A percentile compares a stretch with the other conserved stretches of the same genome.
These are phyloP conservation scores for Speleostelium caveatum DNA, from an alignment of 78 protist genomes.

Conservation along the genomic window DNA sequence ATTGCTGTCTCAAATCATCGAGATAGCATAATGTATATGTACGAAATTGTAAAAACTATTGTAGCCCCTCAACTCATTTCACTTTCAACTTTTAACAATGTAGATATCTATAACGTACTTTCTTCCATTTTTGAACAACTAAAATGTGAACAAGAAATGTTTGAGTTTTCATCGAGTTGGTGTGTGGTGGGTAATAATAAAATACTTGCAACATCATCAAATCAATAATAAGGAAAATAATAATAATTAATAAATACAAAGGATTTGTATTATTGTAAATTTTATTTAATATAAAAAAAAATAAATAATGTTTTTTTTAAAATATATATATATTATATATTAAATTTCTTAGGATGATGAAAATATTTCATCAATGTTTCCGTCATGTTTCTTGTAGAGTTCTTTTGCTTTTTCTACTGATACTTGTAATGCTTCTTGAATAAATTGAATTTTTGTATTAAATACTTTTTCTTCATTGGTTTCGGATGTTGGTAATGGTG, in stretches of 20 bases:
- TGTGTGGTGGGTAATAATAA: no score
- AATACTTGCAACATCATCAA: no score
- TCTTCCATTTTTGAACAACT: slow-evolving; percentile 20
- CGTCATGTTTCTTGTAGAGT: not conserved
- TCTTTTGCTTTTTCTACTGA: slow-evolving; percentile 6
- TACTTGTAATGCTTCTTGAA: slow-evolving; percentile 27
- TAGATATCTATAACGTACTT: not conserved
- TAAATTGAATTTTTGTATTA: slow-evolving; percentile 7
- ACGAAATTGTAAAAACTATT: slow-evolving; percentile 26
- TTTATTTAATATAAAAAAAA: no score
- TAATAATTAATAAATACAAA: no score
- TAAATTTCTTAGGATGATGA: not conserved
- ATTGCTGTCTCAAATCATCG: slow-evolving; percentile 44
- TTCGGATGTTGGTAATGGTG: not conserved
- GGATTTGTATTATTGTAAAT: no score
- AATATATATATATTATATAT: no score
- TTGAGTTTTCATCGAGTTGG: slow-evolving; percentile 39
- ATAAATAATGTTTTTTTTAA: no score
- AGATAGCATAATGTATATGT: slow-evolving; percentile 56
- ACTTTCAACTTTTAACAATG: slow-evolving; percentile 22
- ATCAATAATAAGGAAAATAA: no score
- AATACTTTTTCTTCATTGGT: not conserved
- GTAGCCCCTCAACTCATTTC: slow-evolving; percentile 60
- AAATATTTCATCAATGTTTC: slow-evolving; percentile 7
- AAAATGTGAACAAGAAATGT: slow-evolving; percentile 17